Percentiles rank a stretch among this genome's conserved stretches.
These are phyloP conservation scores for Saraca asoca DNA, from an alignment of 331 rosid species.

Conservation along the genomic window DNA sequence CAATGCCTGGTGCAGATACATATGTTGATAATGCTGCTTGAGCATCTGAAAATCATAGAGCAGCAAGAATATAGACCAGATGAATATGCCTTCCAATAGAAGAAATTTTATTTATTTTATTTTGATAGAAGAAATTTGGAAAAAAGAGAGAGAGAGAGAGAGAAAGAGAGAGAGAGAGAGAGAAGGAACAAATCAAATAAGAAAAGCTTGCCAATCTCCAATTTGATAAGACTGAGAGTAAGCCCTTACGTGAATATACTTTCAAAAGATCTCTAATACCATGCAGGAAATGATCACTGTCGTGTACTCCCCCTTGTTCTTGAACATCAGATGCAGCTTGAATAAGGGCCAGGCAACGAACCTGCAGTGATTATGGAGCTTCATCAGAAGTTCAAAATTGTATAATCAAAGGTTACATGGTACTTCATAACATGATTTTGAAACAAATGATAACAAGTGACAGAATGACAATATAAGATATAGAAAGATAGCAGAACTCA, in stretches of 20 bases:
- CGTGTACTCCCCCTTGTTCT: slow-evolving; percentile 99
- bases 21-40: slow-evolving; percentile 81
- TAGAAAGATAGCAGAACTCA: slow-evolving; percentile 24
- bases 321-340: slow-evolving; percentile 96
- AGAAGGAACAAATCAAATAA: too few relatives aligned
- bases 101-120: slow-evolving; percentile 16
- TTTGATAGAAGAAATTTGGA: too few relatives aligned
- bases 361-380: slow-evolving; percentile 47
- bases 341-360: slow-evolving; percentile 83
- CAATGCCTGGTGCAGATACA: slow-evolving; percentile 97
- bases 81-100: neutral
- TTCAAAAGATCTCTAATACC: slow-evolving; percentile 92
- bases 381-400: slow-evolving; percentile 34
- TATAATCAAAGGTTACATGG: neutral
- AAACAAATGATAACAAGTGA: neutral
- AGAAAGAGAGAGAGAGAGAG: too few relatives aligned
- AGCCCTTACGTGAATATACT: slow-evolving; percentile 77
- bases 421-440: slow-evolving; percentile 20
- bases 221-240: neutral
- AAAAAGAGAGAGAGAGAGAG: too few relatives aligned
- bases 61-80: slow-evolving; percentile 27
- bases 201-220: too few relatives aligned
- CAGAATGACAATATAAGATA: slow-evolving; percentile 25
- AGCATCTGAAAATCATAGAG: slow-evolving; percentile 55
- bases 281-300: slow-evolving; percentile 86